Evolutionary conservation across 148 eudicot species (phyloP), one percentile per base, ranked within the genome.

Genomic region (Chenopodium suecicum): DNA sequence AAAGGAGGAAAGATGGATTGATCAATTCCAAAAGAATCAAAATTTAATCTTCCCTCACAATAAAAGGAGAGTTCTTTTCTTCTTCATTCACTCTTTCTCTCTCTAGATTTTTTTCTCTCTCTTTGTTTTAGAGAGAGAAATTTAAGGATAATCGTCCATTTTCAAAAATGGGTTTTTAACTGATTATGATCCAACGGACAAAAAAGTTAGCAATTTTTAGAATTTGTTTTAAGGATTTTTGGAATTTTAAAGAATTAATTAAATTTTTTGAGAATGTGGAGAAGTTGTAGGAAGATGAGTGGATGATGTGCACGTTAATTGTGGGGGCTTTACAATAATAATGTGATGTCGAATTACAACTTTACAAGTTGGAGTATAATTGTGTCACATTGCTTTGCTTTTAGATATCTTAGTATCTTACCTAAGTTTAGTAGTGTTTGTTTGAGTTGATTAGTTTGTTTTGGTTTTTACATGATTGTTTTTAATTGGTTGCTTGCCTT

Each of bases 141-240:
- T 70, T 68, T 22, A 80, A 78, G 89, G 87, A 83, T 83, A 78
- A 25, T 78, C 83, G 79, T 85, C 63, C 82, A 78, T 78, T 81
- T 81, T 78, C 37, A 72, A 80, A 80, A n/a, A 19, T 16, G 7
- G 77, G 75, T 6, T 37, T 78, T 68, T 78, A 75, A 65, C 81
- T 74, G 81, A 62, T 78, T 2, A 37, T 69, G 81, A 84, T 88
- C 88, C 69, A 79, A 88, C 86, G 86, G 86, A 56, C 34, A 48
- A 7, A 66, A 62, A n/a, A 17, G 60, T 80, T 32, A 7, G 16
- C 25, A 70, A 17, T 70, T 80, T 84, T 84, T 69, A 67, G 54
- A 47, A 69, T 84, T 76, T 32, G n/a, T 84, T 76, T 76, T 32
- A 29, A 7, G 63, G 54, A 27, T 29, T 48, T 34, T 19, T 44